These are phyloP conservation scores for Macrocybe gigantea DNA, from an alignment of 768 basidiomycete species.

Conservation along the genomic window DNA sequence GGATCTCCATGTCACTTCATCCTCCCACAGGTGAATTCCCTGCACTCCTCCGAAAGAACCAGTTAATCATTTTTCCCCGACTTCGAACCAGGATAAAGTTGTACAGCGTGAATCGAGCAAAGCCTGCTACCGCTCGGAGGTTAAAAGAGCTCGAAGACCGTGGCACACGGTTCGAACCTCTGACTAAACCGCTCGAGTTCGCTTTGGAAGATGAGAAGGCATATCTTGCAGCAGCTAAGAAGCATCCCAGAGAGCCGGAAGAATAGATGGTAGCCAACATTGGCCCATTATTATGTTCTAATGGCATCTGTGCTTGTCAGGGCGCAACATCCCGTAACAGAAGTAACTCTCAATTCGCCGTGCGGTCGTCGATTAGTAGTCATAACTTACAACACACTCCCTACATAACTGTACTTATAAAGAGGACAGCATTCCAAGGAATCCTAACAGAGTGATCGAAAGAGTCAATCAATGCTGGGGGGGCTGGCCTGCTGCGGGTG, in stretches of 20 bases:
- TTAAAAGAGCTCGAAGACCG: conserved; percentile 31
- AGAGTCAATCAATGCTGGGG: conserved; percentile 22
- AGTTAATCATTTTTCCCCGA: not conserved
- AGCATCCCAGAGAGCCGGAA: conserved; percentile 24
- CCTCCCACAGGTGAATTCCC: conserved; percentile 29
- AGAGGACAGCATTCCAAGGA: conserved; percentile 9
- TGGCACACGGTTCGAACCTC: conserved; percentile 32
- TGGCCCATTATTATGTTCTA: too few relatives aligned
- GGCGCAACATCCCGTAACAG: too few relatives aligned
- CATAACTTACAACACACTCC: too few relatives aligned
- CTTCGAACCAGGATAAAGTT: conserved; percentile 38
- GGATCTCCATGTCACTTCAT: conserved; percentile 50
- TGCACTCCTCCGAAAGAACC: not conserved
- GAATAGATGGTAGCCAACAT: too few relatives aligned
- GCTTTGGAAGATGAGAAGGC: conserved; percentile 24
- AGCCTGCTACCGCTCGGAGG: conserved; percentile 35
- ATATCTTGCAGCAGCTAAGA: conserved; percentile 19
- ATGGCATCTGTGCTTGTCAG: too few relatives aligned
- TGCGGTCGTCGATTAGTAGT: too few relatives aligned
- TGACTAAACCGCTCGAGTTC: conserved; percentile 35
- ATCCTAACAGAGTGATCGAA: conserved; percentile 1
- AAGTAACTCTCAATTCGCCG: too few relatives aligned
- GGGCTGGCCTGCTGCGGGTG: conserved; percentile 16
- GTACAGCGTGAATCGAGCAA: conserved; percentile 43
- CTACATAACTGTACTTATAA: conserved; percentile 9